Conservation (phyloP, 768 basidiomycete genomes). For the Suillus subaureus region DNA sequence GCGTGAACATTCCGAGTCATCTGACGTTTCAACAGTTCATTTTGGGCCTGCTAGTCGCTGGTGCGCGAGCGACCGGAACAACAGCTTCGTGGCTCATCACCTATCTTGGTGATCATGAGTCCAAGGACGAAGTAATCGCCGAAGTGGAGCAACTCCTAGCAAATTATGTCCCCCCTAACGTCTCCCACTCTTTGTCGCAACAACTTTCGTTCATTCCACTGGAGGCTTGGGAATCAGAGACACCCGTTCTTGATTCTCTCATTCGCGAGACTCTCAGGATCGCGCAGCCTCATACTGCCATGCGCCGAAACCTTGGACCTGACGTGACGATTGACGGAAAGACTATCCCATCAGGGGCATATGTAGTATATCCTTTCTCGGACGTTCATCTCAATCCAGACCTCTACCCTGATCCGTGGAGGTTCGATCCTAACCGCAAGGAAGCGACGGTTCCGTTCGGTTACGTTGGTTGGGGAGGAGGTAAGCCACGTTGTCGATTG, state of each 20-base stretch:
- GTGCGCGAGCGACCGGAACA: slow-evolving; percentile 79
- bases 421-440: slow-evolving; percentile 63
- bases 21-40: slow-evolving; percentile 58
- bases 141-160: slow-evolving; percentile 63
- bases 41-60: slow-evolving; percentile 79
- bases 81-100: slow-evolving; percentile 80
- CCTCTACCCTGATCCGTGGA: slow-evolving; percentile 78
- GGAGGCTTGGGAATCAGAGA: slow-evolving; percentile 68
- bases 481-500: slow-evolving; percentile 43
- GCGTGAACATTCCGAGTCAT: slow-evolving; percentile 10
- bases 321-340: slow-evolving; percentile 70
- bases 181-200: slow-evolving; percentile 38
- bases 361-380: slow-evolving; percentile 79
- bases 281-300: slow-evolving; percentile 79
- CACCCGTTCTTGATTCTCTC: slow-evolving; percentile 70
- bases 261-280: slow-evolving; percentile 78
- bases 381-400: slow-evolving; percentile 75
- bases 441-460: slow-evolving; percentile 54
- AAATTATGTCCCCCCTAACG: slow-evolving; percentile 36
- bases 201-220: slow-evolving; percentile 64
- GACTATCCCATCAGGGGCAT: slow-evolving; percentile 71
- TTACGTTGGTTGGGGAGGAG: slow-evolving; percentile 81
- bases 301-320: slow-evolving; percentile 79
- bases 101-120: slow-evolving; percentile 71
- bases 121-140: slow-evolving; percentile 59